Percentiles rank a stretch among this genome's conserved stretches.
phyloP scores from a whole-genome alignment of 2,329 filamentous ascomycete genomes.

The Cladosporium sp. region DNA sequence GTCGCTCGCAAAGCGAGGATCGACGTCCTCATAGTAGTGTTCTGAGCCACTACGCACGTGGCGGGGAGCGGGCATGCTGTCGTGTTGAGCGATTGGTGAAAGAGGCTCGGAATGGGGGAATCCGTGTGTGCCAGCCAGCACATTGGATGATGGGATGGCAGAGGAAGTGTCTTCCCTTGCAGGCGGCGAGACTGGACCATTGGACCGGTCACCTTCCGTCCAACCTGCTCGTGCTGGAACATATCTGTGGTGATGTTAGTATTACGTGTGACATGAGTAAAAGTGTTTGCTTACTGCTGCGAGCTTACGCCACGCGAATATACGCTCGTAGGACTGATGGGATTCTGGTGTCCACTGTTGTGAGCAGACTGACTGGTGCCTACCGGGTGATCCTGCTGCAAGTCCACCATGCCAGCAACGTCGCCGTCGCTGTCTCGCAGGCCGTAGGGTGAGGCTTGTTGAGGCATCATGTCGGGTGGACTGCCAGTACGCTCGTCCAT shows the following conservation, averaged over 20 bases:
- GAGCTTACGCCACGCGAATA: constrained; percentile 59
- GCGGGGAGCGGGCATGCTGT: constrained; percentile 10
- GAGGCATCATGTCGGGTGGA: constrained; percentile 34
- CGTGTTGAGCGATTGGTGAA: constrained; percentile 20
- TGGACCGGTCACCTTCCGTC: constrained; percentile 32
- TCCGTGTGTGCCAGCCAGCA: not conserved
- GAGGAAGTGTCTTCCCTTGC: not conserved
- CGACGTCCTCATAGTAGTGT: constrained; percentile 88
- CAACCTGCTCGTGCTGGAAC: constrained; percentile 46
- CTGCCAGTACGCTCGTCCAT: constrained; percentile 69
- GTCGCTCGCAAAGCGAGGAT: constrained; percentile 68
- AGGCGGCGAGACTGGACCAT: constrained; percentile 2
- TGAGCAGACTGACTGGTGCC: constrained; percentile 65
- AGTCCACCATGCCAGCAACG: constrained; percentile 67
- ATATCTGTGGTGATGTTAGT: constrained; percentile 27
- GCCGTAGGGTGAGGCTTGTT: constrained; percentile 32
- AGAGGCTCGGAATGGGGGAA: constrained; percentile 21
- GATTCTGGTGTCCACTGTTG: constrained; percentile 55
- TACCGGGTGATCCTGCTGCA: constrained; percentile 54
- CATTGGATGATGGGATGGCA: constrained; percentile 7
- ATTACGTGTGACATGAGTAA: too few relatives aligned
- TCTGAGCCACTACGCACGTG: constrained; percentile 38
- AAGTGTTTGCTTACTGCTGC: constrained; percentile 58
- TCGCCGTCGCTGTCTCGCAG: constrained; percentile 63
- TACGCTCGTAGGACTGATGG: constrained; percentile 53